phyloP scores from a whole-genome alignment of 164 flowering plant genomes.

The Echeveria elegans region DNA sequence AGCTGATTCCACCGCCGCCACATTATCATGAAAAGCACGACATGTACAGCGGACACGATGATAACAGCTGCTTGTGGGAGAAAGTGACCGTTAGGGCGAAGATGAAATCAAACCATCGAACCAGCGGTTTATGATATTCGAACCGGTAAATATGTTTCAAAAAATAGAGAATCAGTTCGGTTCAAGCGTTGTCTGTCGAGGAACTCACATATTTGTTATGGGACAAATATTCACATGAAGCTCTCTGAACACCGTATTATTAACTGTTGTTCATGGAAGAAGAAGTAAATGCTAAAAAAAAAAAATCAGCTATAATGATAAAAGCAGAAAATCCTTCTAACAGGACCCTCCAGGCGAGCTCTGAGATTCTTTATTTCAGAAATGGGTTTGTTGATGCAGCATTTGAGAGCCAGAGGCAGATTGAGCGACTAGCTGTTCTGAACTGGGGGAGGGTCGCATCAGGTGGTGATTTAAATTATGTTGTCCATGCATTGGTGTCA shows the following conservation, averaged over 20 bases:
- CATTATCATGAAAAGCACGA: neutral
- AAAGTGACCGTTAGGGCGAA: neutral
- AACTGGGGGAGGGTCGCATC: conserved; percentile 5
- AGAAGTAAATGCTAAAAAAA: neutral
- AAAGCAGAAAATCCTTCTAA: neutral
- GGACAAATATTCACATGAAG: neutral
- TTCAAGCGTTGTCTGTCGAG: too few relatives aligned
- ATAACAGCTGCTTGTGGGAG: neutral
- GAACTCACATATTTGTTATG: too few relatives aligned
- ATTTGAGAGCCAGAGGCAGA: conserved; percentile 4
- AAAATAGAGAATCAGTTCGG: too few relatives aligned
- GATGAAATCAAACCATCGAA: neutral
- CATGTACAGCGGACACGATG: neutral
- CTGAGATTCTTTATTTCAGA: neutral
- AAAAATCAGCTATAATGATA: neutral
- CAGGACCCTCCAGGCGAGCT: neutral
- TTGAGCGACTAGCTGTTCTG: conserved; percentile 8
- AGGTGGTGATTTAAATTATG: conserved; percentile 2
- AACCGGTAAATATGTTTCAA: neutral
- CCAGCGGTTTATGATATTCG: neutral
- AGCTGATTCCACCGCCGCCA: neutral
- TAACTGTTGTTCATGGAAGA: neutral
- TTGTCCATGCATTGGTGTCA: neutral
- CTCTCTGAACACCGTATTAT: neutral
- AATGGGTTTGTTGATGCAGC: conserved; percentile 7